Evolutionary conservation across 257 asterid genomes (phyloP).

Genomic region (Solanum medicagineum): DNA sequence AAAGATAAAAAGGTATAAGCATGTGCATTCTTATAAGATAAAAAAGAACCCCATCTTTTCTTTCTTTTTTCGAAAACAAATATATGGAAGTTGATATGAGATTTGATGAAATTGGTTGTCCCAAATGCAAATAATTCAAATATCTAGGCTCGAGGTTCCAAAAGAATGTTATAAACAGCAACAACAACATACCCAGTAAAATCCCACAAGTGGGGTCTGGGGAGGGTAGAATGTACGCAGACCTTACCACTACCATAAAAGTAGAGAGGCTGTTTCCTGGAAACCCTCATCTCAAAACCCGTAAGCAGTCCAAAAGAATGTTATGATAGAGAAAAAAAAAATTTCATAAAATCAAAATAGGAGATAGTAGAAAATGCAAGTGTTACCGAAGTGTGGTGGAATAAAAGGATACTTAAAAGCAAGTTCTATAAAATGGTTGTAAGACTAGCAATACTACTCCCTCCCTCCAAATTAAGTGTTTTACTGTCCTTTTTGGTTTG

Average conservation of each 20-base stretch:
- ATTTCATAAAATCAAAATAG: not conserved
- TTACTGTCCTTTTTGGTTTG: not conserved
- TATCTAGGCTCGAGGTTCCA: not conserved
- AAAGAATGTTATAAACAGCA: not conserved
- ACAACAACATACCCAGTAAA: too few species aligned
- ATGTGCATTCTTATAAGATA: not conserved
- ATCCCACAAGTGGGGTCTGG: too few species aligned
- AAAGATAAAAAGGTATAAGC: not conserved
- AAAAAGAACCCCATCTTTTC: not conserved
- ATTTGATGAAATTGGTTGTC: not conserved
- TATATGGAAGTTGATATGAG: not conserved
- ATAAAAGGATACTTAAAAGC: not conserved
- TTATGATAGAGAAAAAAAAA: not conserved
- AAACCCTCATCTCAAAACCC: too few species aligned
- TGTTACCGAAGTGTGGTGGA: not conserved
- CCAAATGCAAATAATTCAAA: not conserved
- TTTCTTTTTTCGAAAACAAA: not conserved
- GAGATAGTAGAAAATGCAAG: not conserved
- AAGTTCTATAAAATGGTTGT: not conserved
- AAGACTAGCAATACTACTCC: not conserved
- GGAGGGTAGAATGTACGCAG: too few species aligned
- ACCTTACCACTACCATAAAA: too few species aligned
- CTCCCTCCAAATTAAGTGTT: not conserved
- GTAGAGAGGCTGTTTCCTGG: too few species aligned
- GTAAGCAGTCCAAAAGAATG: not conserved